phyloP scores from a whole-genome alignment of 2,329 filamentous ascomycete genomes.

The Aureobasidium zeae region DNA sequence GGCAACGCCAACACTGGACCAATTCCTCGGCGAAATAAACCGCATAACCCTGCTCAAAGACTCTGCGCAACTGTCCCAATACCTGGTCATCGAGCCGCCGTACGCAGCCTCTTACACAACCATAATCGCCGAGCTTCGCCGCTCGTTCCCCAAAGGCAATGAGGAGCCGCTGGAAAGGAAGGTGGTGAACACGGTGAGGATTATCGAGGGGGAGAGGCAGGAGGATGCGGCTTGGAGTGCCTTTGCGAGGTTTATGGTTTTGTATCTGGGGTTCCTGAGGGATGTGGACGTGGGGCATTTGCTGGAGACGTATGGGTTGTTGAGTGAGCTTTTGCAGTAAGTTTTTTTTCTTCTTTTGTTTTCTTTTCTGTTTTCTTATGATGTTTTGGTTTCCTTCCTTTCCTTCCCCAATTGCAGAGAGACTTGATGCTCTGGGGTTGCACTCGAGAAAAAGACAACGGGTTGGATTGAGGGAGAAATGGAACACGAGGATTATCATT shows the following conservation, averaged over 20 bases:
- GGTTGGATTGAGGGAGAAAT: not conserved
- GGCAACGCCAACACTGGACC: constrained; percentile 53
- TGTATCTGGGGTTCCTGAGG: constrained; percentile 72
- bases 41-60: constrained; percentile 54
- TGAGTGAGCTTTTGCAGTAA: constrained; percentile 67
- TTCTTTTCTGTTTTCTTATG: not conserved
- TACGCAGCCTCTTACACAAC: constrained; percentile 57
- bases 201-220: constrained; percentile 55
- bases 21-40: constrained; percentile 59
- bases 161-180: constrained; percentile 51
- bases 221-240: constrained; percentile 59
- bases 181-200: constrained; percentile 54
- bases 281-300: constrained; percentile 71
- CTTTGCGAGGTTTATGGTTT: constrained; percentile 68
- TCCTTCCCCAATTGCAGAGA: no score
- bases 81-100: constrained; percentile 65
- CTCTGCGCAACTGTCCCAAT: constrained; percentile 56
- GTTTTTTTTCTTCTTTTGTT: constrained; percentile 26
- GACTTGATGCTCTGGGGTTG: no score
- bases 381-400: not conserved
- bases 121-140: constrained; percentile 58
- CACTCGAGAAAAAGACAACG: not conserved
- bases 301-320: constrained; percentile 62
- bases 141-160: constrained; percentile 41
- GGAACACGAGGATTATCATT: not conserved